These are phyloP conservation scores for Vigna mungo DNA, from an alignment of 306 rosid species.

Conservation along the genomic window DNA sequence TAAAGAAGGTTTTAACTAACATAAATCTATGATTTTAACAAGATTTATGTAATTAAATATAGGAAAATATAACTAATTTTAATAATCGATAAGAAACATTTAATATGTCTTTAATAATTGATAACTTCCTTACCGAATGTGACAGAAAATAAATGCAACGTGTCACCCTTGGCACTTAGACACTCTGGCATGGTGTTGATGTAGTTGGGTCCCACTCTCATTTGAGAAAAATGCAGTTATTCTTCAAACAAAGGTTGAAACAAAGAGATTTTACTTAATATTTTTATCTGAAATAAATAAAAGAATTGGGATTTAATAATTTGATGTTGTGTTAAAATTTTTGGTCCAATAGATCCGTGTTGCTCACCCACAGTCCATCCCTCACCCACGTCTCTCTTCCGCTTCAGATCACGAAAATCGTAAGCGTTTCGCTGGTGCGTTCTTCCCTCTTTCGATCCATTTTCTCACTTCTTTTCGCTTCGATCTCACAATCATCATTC, in stretches of 20 bases:
- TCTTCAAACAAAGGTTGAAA: background rate
- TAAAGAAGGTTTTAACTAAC: too few relatives aligned
- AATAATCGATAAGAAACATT: too few relatives aligned
- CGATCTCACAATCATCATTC: constrained; percentile 33
- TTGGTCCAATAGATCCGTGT: constrained; percentile 52
- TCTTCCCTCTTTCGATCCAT: constrained; percentile 51
- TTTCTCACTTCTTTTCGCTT: constrained; percentile 38
- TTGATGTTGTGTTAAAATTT: background rate
- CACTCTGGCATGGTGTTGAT: background rate
- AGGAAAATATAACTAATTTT: too few relatives aligned
- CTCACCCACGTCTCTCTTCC: constrained; percentile 52
- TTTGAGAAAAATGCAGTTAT: constrained; percentile 21
- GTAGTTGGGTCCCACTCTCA: background rate
- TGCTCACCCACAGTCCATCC: constrained; percentile 31
- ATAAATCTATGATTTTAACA: too few relatives aligned
- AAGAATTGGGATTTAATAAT: background rate
- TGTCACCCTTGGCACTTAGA: background rate
- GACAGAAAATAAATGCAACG: background rate
- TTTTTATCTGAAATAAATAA: background rate
- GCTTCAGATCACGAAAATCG: constrained; percentile 62
- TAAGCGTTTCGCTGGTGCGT: constrained; percentile 42
- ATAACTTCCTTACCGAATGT: too few relatives aligned
- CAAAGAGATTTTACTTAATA: background rate
- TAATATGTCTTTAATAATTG: too few relatives aligned
- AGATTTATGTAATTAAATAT: too few relatives aligned